phyloP scores from a whole-genome alignment of 495 filamentous ascomycete genomes.

The Daldinia bambusicola region DNA sequence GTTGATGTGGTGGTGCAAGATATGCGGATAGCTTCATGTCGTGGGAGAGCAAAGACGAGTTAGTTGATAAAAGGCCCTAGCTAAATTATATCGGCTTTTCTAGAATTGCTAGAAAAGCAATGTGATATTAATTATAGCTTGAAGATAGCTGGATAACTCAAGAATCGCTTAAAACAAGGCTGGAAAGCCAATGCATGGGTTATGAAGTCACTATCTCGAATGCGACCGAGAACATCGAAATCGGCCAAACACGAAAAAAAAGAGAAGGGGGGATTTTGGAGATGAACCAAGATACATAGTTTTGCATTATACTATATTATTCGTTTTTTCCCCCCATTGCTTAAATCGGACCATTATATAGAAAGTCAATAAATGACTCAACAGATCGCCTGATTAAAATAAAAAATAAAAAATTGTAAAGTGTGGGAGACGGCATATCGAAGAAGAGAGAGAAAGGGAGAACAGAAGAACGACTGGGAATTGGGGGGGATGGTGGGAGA shows the following conservation, averaged over 20 bases:
- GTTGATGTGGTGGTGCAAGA: constrained; percentile 32
- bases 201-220: constrained; percentile 43
- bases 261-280: constrained; percentile 11
- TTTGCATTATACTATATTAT: constrained; percentile 33
- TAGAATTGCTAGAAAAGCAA: constrained; percentile 18
- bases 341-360: constrained; percentile 39
- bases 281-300: constrained; percentile 28
- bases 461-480: constrained; percentile 47
- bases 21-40: constrained; percentile 58
- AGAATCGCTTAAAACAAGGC: constrained; percentile 36
- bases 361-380: constrained; percentile 42
- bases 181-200: constrained; percentile 48
- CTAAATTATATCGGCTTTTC: constrained; percentile 41
- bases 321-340: constrained; percentile 20
- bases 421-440: constrained; percentile 32
- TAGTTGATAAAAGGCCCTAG: neutral
- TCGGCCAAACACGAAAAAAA: constrained; percentile 41
- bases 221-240: constrained; percentile 49
- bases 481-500: constrained; percentile 35
- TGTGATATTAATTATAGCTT: constrained; percentile 19
- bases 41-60: constrained; percentile 20
- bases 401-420: constrained; percentile 23
- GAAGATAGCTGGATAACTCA: constrained; percentile 40
- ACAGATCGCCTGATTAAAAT: constrained; percentile 40
- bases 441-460: constrained; percentile 55